phyloP scores from a whole-genome alignment of 805 yeast genomes.

The Cyberlindnera lachancei region DNA sequence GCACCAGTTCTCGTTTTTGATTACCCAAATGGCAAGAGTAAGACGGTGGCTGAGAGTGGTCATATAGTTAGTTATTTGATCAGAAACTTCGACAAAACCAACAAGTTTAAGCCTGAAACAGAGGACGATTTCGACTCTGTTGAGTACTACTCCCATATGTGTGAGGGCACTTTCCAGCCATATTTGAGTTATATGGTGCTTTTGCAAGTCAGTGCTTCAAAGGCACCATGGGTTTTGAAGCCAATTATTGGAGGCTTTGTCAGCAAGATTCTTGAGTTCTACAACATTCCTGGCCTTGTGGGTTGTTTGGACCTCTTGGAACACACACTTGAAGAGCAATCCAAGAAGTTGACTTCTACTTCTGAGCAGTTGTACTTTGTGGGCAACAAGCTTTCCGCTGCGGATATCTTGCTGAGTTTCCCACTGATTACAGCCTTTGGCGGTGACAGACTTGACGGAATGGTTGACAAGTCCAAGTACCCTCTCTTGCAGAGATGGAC shows the following conservation, averaged over 20 bases:
- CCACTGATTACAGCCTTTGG: constrained; percentile 19
- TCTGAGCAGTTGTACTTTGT: constrained; percentile 31
- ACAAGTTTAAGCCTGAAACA: constrained; percentile 30
- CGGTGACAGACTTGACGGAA: constrained; percentile 13
- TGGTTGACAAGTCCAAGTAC: constrained; percentile 14
- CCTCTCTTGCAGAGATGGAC: constrained; percentile 24
- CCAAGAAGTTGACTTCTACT: too few relatives aligned
- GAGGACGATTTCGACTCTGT: constrained; percentile 34
- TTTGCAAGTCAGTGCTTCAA: constrained; percentile 22
- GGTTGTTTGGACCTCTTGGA: constrained; percentile 36
- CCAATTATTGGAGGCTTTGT: constrained; percentile 36
- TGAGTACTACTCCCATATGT: constrained; percentile 45
- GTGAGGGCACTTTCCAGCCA: constrained; percentile 59
- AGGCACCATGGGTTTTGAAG: constrained; percentile 42
- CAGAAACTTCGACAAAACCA: constrained; percentile 37
- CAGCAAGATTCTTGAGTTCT: constrained; percentile 39
- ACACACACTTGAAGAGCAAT: constrained; percentile 2
- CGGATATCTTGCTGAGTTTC: constrained; percentile 48
- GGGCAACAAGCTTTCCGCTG: constrained; percentile 43
- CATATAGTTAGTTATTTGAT: constrained; percentile 47
- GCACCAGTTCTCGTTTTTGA: constrained; percentile 50
- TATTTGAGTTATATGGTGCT: constrained; percentile 28
- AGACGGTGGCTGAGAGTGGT: constrained; percentile 51
- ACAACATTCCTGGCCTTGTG: constrained; percentile 40
- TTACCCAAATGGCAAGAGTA: constrained; percentile 23